Percentiles rank a stretch among this genome's conserved stretches.
Evolutionary conservation across 495 filamentous ascomycete species (phyloP).

Genomic region (Collariella sp.): DNA sequence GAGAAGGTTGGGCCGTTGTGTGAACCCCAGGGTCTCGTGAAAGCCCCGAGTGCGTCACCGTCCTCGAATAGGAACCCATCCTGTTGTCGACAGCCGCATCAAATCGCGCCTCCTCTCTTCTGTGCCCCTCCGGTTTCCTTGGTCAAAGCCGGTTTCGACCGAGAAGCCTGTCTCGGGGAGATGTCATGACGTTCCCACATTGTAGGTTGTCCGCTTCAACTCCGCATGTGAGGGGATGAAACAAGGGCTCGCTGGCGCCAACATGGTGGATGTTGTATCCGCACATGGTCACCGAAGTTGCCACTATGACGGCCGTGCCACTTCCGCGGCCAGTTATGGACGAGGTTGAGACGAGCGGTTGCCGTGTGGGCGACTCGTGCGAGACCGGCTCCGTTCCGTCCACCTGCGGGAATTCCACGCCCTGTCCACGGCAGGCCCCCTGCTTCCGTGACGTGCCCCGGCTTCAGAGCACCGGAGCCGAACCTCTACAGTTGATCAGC

Average conservation of each 20-base stretch:
- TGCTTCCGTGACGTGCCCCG: slow-evolving; percentile 2
- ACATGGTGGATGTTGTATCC: slow-evolving; percentile 4
- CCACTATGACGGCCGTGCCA: neutral
- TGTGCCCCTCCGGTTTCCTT: neutral
- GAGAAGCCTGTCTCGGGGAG: neutral
- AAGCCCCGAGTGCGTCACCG: slow-evolving; percentile 2
- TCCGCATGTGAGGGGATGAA: neutral
- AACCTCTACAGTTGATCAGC: slow-evolving; percentile 1
- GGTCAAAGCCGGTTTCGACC: neutral
- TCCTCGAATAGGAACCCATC: neutral
- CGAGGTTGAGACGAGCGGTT: slow-evolving; percentile 1
- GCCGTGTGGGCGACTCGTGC: neutral
- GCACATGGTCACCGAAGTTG: neutral
- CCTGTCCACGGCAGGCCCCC: neutral
- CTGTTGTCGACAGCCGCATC: neutral
- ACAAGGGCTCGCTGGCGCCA: neutral
- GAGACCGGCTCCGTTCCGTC: neutral
- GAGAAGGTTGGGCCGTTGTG: neutral
- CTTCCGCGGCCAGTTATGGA: neutral
- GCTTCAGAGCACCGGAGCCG: slow-evolving; percentile 5
- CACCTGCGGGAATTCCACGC: neutral
- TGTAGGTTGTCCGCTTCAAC: neutral
- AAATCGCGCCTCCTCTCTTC: neutral
- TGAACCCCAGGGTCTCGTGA: neutral
- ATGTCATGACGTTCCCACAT: neutral